Evolutionary conservation across 139 green algal genomes (phyloP).

Genomic region (Chlorella vulgaris): DNA sequence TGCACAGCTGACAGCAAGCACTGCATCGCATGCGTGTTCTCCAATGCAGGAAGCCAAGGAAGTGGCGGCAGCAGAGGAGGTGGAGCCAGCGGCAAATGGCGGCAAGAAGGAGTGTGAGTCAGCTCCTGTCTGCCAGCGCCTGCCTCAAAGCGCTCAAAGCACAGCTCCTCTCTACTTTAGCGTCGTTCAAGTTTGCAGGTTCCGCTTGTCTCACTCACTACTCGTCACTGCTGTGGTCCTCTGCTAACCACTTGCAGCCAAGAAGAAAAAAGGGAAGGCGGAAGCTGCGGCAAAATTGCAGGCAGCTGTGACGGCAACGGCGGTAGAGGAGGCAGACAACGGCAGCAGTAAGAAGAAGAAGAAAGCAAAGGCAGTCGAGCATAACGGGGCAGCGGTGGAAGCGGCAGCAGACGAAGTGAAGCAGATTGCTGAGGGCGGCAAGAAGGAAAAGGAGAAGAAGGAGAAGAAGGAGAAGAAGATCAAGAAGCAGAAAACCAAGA

Average conservation of each 20-base stretch:
- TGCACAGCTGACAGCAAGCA: too few species aligned
- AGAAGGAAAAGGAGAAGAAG: neutral
- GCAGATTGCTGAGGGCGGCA: too few species aligned
- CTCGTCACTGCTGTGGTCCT: too few species aligned
- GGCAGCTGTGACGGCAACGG: neutral
- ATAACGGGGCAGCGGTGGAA: neutral
- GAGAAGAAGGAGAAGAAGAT: neutral
- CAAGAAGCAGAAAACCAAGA: neutral
- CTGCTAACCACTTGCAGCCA: too few species aligned
- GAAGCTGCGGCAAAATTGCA: neutral
- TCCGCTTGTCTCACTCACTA: too few species aligned
- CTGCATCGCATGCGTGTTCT: too few species aligned
- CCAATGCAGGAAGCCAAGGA: neutral
- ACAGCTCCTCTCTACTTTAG: too few species aligned
- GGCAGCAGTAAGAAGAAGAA: slow-evolving; percentile 36
- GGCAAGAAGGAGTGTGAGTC: neutral
- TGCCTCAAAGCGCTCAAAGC: too few species aligned
- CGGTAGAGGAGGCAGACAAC: neutral
- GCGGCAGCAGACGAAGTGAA: neutral
- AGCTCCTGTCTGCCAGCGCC: too few species aligned
- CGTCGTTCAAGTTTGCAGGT: too few species aligned
- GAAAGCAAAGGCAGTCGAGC: slow-evolving; percentile 3
- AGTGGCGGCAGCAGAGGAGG: neutral
- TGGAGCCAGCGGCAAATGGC: neutral
- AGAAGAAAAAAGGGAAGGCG: neutral